Conservation (phyloP, 805 yeast genomes). For the Candida dendrica region DNA sequence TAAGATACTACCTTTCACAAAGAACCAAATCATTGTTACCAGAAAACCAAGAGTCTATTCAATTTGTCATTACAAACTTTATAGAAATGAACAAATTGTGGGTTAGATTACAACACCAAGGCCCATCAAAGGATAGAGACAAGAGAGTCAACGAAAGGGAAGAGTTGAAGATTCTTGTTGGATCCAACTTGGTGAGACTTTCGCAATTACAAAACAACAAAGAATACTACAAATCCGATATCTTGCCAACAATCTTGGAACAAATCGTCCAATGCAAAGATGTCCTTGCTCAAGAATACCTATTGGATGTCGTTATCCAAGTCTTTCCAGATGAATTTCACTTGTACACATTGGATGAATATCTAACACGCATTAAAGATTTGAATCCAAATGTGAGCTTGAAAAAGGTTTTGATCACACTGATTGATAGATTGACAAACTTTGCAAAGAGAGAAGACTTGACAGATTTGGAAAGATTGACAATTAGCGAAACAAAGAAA, state of each 20-base stretch:
- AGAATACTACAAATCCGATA: conserved; percentile 34
- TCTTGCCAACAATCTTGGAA: conserved; percentile 76
- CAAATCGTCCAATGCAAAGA: conserved; percentile 92
- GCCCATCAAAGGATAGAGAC: conserved; percentile 75
- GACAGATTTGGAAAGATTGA: conserved; percentile 13
- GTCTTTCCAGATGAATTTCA: conserved; percentile 94
- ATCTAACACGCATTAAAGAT: conserved; percentile 57
- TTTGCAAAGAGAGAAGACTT: conserved; percentile 37
- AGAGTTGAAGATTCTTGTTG: conserved; percentile 86
- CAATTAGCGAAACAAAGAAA: conserved; percentile 11
- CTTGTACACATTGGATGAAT: conserved; percentile 58
- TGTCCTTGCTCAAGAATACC: conserved; percentile 84
- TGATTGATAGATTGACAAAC: conserved; percentile 64
- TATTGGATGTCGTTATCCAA: conserved; percentile 86
- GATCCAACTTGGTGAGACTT: conserved; percentile 83
- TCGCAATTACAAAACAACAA: conserved; percentile 76
- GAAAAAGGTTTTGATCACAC: conserved; percentile 55
- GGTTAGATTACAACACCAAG: conserved; percentile 95
- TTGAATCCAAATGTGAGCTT: conserved; percentile 68
- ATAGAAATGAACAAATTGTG: conserved; percentile 97
- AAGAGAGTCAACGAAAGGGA: conserved; percentile 73
- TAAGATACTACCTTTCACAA: conserved; percentile 84
- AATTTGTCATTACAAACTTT: conserved; percentile 78
- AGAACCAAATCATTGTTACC: conserved; percentile 51
- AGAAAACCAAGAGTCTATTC: conserved; percentile 54